Evolutionary conservation across 1,284 basidiomycete species (phyloP).

Genomic region (Pyrrhoderma noxium): DNA sequence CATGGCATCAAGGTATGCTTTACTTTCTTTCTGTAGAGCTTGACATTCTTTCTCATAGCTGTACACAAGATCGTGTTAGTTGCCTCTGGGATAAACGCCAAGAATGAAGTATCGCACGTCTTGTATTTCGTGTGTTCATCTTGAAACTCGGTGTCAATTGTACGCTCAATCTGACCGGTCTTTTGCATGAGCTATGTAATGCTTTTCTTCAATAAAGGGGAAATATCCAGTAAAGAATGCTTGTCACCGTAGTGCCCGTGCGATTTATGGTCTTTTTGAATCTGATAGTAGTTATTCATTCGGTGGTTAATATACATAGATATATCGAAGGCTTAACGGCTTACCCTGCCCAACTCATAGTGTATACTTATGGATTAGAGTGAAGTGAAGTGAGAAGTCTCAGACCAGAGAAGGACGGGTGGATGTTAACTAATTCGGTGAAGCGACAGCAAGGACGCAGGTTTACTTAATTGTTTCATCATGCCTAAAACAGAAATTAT

Average conservation of each 20-base stretch:
- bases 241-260: constrained; percentile 76
- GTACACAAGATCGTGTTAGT: constrained; percentile 9
- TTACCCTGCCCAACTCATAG: constrained; percentile 47
- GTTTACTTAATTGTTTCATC: no score
- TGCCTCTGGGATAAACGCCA: constrained; percentile 3
- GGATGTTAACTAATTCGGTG: no score
- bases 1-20: constrained; percentile 93
- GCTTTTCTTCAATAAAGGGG: constrained; percentile 8
- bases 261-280: constrained; percentile 94
- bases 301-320: background rate
- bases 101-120: constrained; percentile 48
- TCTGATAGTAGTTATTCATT: constrained; percentile 32
- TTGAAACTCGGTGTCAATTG: constrained; percentile 88
- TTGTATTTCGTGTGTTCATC: constrained; percentile 90
- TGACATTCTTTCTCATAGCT: constrained; percentile 94
- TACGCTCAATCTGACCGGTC: constrained; percentile 95
- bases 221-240: constrained; percentile 5
- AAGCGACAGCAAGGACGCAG: no score
- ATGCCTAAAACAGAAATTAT: no score
- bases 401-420: no score
- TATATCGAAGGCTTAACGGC: no score
- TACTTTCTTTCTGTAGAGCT: constrained; percentile 90
- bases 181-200: constrained; percentile 76
- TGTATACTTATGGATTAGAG: background rate
- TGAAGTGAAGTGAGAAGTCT: background rate